Conservation (phyloP, 495 filamentous ascomycete species). For the Cercophora samala region DNA sequence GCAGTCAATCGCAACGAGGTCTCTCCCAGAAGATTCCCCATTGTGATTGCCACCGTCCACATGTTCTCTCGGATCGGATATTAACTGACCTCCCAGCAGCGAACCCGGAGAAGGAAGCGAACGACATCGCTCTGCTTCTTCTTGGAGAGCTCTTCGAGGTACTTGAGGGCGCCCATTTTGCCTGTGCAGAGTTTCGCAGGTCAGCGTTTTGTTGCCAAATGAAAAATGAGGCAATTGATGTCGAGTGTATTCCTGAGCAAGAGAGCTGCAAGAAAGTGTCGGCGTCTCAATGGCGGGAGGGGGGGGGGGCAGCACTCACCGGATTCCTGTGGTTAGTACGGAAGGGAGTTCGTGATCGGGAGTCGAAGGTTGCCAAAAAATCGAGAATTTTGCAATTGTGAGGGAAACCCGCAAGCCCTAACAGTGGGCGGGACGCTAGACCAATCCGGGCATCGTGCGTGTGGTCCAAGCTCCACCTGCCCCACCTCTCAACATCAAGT, state of each 20-base stretch:
- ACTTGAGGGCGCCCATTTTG: slow-evolving; percentile 93
- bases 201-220: slow-evolving; percentile 17
- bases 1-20: slow-evolving; percentile 10
- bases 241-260: slow-evolving; percentile 3
- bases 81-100: slow-evolving; percentile 99
- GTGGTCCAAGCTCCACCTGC: slow-evolving; percentile 18
- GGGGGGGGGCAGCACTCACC: slow-evolving; percentile 24
- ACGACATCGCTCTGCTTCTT: slow-evolving; percentile 99
- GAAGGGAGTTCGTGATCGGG: slow-evolving; percentile 28
- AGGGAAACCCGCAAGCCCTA: slow-evolving; percentile 34
- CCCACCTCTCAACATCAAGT: background rate
- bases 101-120: slow-evolving; percentile 98
- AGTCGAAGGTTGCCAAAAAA: slow-evolving; percentile 27
- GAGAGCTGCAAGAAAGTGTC: slow-evolving; percentile 4
- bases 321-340: slow-evolving; percentile 36
- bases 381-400: slow-evolving; percentile 30
- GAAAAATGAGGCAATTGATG: slow-evolving; percentile 15
- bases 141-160: slow-evolving; percentile 99
- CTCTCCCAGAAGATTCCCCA: background rate
- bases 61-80: slow-evolving; percentile 29
- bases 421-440: slow-evolving; percentile 21
- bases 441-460: slow-evolving; percentile 10
- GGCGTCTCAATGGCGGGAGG: slow-evolving; percentile 5
- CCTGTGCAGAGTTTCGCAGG: slow-evolving; percentile 29
- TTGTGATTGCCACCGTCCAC: slow-evolving; percentile 30